These are phyloP conservation scores for Penicillium nordicum DNA, from an alignment of 2,329 filamentous ascomycete species.

Conservation along the genomic window DNA sequence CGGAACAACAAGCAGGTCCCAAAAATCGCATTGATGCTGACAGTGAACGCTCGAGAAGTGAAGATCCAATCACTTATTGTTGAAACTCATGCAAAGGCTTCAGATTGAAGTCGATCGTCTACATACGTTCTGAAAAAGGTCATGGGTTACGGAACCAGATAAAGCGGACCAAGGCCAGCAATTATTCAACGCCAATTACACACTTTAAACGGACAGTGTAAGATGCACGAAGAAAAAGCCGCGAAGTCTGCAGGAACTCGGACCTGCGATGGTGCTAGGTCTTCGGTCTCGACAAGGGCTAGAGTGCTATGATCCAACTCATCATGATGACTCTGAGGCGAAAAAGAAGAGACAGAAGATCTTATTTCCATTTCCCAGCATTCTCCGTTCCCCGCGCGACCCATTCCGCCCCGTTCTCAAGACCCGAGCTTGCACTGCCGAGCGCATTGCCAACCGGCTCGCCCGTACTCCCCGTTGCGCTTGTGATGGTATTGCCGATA, in stretches of 20 bases:
- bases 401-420: conserved; percentile 51
- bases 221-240: background rate
- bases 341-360: background rate
- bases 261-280: background rate
- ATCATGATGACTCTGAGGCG: background rate
- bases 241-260: background rate
- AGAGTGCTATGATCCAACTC: background rate
- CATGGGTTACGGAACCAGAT: background rate
- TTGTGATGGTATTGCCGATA: conserved; percentile 54
- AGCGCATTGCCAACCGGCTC: conserved; percentile 56
- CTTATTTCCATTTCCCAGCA: conserved; percentile 52
- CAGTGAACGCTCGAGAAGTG: background rate
- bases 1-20: background rate
- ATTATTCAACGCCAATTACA: background rate
- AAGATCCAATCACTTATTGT: background rate
- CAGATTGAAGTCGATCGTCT: background rate
- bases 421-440: conserved; percentile 51
- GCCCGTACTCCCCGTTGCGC: conserved; percentile 53
- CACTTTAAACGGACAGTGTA: background rate
- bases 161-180: background rate
- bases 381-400: conserved; percentile 56
- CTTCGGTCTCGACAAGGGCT: background rate
- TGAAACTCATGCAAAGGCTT: background rate
- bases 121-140: background rate
- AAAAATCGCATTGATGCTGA: background rate